Evolutionary conservation across 1,284 basidiomycete species (phyloP).

Genomic region (Ceratobasidium sp.): DNA sequence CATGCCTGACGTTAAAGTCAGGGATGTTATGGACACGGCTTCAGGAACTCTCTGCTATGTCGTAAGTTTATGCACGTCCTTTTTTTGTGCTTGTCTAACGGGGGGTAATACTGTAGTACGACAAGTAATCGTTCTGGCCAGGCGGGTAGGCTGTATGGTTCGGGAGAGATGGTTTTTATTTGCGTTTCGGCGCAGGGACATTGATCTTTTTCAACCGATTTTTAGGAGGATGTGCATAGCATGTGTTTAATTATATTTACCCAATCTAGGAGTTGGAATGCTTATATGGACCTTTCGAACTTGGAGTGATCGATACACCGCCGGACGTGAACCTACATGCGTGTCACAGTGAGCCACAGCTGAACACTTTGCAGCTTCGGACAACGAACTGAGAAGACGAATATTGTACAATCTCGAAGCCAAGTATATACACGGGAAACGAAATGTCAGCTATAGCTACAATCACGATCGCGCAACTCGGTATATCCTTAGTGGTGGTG

Average conservation of each 20-base stretch:
- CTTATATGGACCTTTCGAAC: neutral
- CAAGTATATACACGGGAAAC: too few relatives aligned
- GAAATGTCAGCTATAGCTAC: neutral
- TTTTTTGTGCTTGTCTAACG: neutral
- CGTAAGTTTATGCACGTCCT: slow-evolving; percentile 16
- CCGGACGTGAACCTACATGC: too few relatives aligned
- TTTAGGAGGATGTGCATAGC: neutral
- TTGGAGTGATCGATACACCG: slow-evolving; percentile 50
- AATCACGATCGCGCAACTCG: too few relatives aligned
- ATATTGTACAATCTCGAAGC: too few relatives aligned
- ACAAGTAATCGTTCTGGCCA: slow-evolving; percentile 12
- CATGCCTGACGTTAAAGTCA: slow-evolving; percentile 36
- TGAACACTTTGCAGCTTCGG: too few relatives aligned
- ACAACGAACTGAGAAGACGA: too few relatives aligned
- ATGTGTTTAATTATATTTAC: slow-evolving; percentile 1
- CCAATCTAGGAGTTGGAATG: neutral
- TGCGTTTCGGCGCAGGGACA: slow-evolving; percentile 8
- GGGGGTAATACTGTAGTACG: slow-evolving; percentile 5
- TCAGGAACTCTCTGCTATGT: slow-evolving; percentile 41
- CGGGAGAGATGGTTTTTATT: neutral
- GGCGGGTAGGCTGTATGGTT: neutral
- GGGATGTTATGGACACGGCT: slow-evolving; percentile 42
- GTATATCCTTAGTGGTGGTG: neutral
- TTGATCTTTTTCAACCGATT: neutral
- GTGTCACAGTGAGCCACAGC: too few relatives aligned